A percentile compares a stretch with the other conserved stretches of the same genome.
Conservation (phyloP, 768 basidiomycete species). For the Fomitopsis pulvina region DNA sequence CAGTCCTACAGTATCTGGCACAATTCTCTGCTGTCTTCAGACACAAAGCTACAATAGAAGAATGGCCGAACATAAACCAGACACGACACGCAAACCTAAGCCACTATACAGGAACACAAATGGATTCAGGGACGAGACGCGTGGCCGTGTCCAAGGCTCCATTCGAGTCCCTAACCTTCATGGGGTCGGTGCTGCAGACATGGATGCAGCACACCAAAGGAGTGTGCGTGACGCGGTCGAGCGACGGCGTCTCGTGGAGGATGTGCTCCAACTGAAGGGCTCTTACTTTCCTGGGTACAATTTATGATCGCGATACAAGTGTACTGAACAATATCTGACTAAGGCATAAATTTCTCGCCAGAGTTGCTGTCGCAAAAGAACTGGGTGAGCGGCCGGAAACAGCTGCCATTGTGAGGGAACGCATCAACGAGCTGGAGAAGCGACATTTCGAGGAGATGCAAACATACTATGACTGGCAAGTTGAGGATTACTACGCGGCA, state of each 20-base stretch:
- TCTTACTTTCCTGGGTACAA: constrained; percentile 21
- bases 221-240: constrained; percentile 15
- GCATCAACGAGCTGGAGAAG: constrained; percentile 11
- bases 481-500: constrained; percentile 17
- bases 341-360: not conserved
- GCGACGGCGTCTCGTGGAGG: constrained; percentile 12
- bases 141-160: not conserved
- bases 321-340: not conserved
- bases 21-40: too few relatives aligned
- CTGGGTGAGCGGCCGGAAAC: constrained; percentile 11
- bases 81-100: not conserved
- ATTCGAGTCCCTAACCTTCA: constrained; percentile 9
- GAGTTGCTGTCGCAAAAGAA: constrained; percentile 16
- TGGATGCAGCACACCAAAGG: not conserved
- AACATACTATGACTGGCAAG: constrained; percentile 16
- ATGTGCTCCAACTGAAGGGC: constrained; percentile 20
- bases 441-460: constrained; percentile 16
- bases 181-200: constrained; percentile 2
- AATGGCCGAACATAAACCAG: not conserved
- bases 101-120: constrained; percentile 6
- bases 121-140: constrained; percentile 8
- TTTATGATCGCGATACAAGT: not conserved
- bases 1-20: too few relatives aligned
- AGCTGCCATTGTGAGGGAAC: constrained; percentile 7
- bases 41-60: not conserved